phyloP scores from a whole-genome alignment of 345 rosid species.

The Orychophragmus violaceus region DNA sequence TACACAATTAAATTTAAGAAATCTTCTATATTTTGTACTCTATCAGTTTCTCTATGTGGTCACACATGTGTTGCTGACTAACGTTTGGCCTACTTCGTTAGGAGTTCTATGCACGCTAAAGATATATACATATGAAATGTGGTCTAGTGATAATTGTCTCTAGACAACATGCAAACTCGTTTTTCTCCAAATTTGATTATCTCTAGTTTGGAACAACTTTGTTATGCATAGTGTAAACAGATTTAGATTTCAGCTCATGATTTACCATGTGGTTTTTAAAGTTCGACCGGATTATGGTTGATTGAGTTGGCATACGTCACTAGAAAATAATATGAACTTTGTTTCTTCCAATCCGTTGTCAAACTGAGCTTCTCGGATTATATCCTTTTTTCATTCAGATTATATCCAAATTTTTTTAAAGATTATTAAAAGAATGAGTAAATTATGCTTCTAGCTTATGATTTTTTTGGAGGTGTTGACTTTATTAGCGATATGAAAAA shows the following conservation, averaged over 20 bases:
- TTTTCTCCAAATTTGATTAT: not conserved
- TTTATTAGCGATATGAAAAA: constrained; percentile 6
- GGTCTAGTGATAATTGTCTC: not conserved
- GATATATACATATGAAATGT: not conserved
- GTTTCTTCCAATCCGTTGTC: too few relatives aligned
- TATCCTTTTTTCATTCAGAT: too few relatives aligned
- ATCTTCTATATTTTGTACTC: too few relatives aligned
- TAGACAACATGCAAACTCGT: not conserved
- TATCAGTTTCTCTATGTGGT: not conserved
- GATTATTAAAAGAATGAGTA: not conserved
- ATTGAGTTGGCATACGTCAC: not conserved
- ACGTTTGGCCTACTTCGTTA: not conserved
- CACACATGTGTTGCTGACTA: not conserved
- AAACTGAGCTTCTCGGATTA: too few relatives aligned
- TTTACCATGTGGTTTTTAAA: not conserved
- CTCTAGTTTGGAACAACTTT: not conserved
- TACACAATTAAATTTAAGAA: too few relatives aligned
- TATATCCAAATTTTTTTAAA: not conserved
- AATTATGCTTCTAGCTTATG: not conserved
- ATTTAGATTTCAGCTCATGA: not conserved
- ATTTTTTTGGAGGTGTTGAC: constrained; percentile 23
- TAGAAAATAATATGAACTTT: not conserved
- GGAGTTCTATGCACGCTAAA: not conserved
- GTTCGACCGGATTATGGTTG: not conserved
- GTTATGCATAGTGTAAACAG: not conserved